Percentiles rank a stretch among this genome's conserved stretches.
Evolutionary conservation across 169 alveolate species (phyloP).

Genomic region (Eimeria praecox): DNA sequence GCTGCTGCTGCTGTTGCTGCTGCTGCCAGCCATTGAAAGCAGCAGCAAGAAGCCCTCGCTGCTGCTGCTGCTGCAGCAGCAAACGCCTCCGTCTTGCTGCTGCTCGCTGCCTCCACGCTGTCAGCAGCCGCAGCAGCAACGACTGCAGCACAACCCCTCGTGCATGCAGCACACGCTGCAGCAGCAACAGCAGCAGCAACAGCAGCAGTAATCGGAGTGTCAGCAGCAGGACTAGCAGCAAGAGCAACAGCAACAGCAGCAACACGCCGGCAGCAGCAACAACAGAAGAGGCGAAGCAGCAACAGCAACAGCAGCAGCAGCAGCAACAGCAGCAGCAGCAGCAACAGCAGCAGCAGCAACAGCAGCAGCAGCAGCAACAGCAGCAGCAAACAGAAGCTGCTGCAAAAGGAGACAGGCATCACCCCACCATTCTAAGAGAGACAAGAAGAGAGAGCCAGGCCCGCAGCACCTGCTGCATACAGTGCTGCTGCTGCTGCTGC

Average conservation of each 20-base stretch:
- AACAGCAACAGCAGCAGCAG: neutral
- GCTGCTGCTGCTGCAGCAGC: conserved; percentile 44
- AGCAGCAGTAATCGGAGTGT: neutral
- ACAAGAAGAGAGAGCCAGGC: conserved; percentile 15
- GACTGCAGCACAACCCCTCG: conserved; percentile 38
- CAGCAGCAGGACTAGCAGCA: neutral
- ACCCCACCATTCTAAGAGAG: conserved; percentile 33
- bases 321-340: neutral
- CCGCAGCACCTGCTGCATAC: conserved; percentile 12
- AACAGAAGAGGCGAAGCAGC: neutral
- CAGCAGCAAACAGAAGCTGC: neutral
- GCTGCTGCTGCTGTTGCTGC: conserved; percentile 17
- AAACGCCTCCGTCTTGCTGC: conserved; percentile 3
- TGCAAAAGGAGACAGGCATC: neutral
- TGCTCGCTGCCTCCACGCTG: conserved; percentile 39
- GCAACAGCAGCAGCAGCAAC: conserved; percentile 18
- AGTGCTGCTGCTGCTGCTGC: conserved; percentile 61
- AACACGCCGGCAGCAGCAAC: neutral
- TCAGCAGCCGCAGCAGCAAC: conserved; percentile 44
- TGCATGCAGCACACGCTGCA: conserved; percentile 52
- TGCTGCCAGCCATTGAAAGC: conserved; percentile 26
- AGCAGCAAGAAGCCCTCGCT: neutral
- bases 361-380: conserved; percentile 39
- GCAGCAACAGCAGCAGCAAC: conserved; percentile 24
- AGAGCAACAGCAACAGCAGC: too few species aligned